These are phyloP conservation scores for Mimosa pudica DNA, from an alignment of 306 rosid genomes.

Conservation along the genomic window DNA sequence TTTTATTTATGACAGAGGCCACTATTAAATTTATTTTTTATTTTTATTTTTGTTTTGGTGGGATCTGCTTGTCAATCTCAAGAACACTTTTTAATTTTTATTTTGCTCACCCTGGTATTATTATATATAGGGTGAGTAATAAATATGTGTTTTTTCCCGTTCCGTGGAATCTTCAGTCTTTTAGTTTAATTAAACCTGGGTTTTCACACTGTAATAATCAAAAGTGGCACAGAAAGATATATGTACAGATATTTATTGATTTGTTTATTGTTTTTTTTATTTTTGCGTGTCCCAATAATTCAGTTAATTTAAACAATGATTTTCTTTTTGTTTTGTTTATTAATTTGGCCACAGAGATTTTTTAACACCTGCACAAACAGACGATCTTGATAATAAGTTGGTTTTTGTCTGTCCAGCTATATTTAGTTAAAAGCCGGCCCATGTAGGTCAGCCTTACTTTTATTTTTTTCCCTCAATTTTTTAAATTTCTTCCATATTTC, in stretches of 20 bases:
- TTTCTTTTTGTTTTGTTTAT: neutral
- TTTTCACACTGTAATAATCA: conserved; percentile 48
- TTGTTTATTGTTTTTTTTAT: neutral
- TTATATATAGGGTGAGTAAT: neutral
- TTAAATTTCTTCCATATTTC: neutral
- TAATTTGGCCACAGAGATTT: conserved; percentile 40
- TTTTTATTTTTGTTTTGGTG: conserved; percentile 69
- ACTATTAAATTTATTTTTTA: conserved; percentile 57
- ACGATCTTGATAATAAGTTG: conserved; percentile 67
- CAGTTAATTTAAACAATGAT: conserved; percentile 22
- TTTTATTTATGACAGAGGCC: conserved; percentile 67
- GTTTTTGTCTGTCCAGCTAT: conserved; percentile 95
- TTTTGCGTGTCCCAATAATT: conserved; percentile 7
- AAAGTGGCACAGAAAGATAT: conserved; percentile 74
- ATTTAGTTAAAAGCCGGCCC: conserved; percentile 79
- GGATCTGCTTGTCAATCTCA: conserved; percentile 85
- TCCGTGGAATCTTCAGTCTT: conserved; percentile 50
- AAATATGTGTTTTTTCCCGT: conserved; percentile 14
- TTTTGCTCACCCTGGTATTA: conserved; percentile 9
- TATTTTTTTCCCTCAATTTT: neutral
- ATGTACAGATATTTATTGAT: conserved; percentile 20
- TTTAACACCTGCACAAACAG: conserved; percentile 65
- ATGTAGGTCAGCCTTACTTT: conserved; percentile 61
- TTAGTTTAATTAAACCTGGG: conserved; percentile 36
- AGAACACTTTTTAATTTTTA: conserved; percentile 29